These are phyloP conservation scores for Leptographium radiaticola DNA, from an alignment of 2,329 filamentous ascomycete species.

Conservation along the genomic window DNA sequence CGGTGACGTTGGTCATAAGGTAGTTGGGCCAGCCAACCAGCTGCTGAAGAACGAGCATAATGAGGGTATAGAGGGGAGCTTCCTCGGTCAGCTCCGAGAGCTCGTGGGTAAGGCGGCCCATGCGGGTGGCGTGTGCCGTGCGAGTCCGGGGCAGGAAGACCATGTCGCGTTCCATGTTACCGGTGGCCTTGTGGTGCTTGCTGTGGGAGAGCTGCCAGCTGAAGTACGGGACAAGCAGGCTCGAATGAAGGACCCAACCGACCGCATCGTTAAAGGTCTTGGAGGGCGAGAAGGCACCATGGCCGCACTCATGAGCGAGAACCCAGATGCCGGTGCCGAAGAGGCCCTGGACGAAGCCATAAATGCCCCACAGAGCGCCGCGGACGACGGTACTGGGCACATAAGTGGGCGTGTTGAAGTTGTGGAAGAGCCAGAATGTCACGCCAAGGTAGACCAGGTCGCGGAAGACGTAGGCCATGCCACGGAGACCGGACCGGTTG, in stretches of 20 bases:
- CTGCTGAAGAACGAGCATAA: conserved; percentile 70
- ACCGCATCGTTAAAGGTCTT: conserved; percentile 82
- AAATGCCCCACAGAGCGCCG: conserved; percentile 47
- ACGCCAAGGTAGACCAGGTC: conserved; percentile 59
- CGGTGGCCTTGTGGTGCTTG: conserved; percentile 99
- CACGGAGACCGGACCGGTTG: conserved; percentile 64
- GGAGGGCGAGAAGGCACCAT: conserved; percentile 91
- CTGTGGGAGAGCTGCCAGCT: conserved; percentile 99
- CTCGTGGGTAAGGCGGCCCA: conserved; percentile 68
- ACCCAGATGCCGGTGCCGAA: conserved; percentile 95
- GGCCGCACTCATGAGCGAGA: conserved; percentile 92
- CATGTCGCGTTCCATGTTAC: conserved; percentile 96
- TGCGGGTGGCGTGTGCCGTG: conserved; percentile 61
- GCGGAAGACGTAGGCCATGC: conserved; percentile 72
- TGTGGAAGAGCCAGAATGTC: conserved; percentile 83
- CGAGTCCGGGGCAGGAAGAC: conserved; percentile 94
- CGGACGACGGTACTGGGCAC: conserved; percentile 59
- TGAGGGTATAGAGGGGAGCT: conserved; percentile 71
- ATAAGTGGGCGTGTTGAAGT: conserved; percentile 73
- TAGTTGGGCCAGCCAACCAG: conserved; percentile 89
- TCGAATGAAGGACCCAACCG: conserved; percentile 82
- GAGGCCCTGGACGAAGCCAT: conserved; percentile 76
- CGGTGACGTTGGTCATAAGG: conserved; percentile 81
- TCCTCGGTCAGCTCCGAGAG: conserved; percentile 85
- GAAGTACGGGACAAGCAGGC: conserved; percentile 85